phyloP scores from a whole-genome alignment of 306 rosid genomes.

The Arachis stenosperma region DNA sequence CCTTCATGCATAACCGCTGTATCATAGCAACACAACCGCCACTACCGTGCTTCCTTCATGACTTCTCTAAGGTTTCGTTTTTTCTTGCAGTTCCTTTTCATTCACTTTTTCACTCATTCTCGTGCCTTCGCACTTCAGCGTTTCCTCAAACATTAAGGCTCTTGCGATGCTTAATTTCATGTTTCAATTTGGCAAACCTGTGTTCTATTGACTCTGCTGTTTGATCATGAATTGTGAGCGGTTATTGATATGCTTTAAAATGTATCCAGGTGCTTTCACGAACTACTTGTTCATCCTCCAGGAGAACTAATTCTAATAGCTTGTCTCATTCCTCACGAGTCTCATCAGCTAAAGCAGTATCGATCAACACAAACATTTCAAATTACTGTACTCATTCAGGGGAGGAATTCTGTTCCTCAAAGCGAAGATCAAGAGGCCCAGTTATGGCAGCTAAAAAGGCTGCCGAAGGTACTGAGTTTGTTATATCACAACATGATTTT shows the following conservation, averaged over 20 bases:
- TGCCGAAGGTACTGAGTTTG: constrained; percentile 61
- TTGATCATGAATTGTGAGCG: too few relatives aligned
- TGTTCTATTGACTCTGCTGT: too few relatives aligned
- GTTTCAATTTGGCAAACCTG: too few relatives aligned
- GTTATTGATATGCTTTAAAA: constrained; percentile 34
- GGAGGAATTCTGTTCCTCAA: constrained; percentile 63
- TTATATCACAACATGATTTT: constrained; percentile 13
- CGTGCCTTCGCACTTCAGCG: too few relatives aligned
- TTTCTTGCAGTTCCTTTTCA: too few relatives aligned
- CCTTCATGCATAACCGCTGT: too few relatives aligned
- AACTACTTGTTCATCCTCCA: constrained; percentile 55
- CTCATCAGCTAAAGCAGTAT: constrained; percentile 54
- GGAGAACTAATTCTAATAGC: constrained; percentile 54
- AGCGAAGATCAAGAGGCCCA: constrained; percentile 88
- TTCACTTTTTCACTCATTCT: too few relatives aligned
- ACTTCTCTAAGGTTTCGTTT: too few relatives aligned
- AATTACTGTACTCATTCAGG: constrained; percentile 51
- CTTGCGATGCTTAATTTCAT: too few relatives aligned
- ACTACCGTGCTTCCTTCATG: too few relatives aligned
- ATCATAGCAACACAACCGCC: too few relatives aligned
- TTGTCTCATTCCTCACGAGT: constrained; percentile 53
- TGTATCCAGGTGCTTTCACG: constrained; percentile 62
- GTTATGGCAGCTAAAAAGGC: constrained; percentile 89
- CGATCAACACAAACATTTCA: constrained; percentile 42
- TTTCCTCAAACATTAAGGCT: too few relatives aligned